Evolutionary conservation across 352 stramenopile genomes (phyloP).

Genomic region (Phytophthora agathidicida): DNA sequence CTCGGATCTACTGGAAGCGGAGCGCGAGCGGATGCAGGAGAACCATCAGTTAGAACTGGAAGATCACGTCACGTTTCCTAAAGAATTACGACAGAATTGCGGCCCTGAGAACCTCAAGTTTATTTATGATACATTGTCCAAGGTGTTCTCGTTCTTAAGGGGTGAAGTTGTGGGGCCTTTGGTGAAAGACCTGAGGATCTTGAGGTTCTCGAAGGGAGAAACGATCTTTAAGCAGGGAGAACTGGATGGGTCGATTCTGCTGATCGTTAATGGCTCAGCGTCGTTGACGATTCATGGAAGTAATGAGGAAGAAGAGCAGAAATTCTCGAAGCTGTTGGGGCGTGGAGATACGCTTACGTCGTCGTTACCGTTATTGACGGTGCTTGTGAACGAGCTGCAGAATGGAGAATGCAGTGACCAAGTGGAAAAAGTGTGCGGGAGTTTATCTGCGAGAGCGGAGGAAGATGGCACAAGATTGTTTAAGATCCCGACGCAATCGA

Average conservation of each 20-base stretch:
- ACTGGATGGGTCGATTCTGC: slow-evolving; percentile 80
- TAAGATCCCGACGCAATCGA: slow-evolving; percentile 56
- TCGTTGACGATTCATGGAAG: slow-evolving; percentile 68
- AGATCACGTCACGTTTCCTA: slow-evolving; percentile 73
- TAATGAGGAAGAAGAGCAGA: slow-evolving; percentile 30
- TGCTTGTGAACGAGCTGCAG: slow-evolving; percentile 54
- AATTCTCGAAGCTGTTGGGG: slow-evolving; percentile 58
- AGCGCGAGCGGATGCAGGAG: slow-evolving; percentile 68
- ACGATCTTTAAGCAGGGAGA: slow-evolving; percentile 61
- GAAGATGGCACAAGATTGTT: slow-evolving; percentile 67
- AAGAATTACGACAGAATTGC: slow-evolving; percentile 60
- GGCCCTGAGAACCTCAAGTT: slow-evolving; percentile 78
- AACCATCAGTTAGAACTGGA: slow-evolving; percentile 65
- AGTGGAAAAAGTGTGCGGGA: slow-evolving; percentile 58
- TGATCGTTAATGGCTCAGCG: slow-evolving; percentile 67
- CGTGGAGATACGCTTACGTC: slow-evolving; percentile 78
- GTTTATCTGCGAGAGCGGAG: slow-evolving; percentile 55
- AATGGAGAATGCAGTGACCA: slow-evolving; percentile 24
- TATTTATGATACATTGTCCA: slow-evolving; percentile 80
- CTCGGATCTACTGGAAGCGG: slow-evolving; percentile 64
- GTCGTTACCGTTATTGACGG: slow-evolving; percentile 66
- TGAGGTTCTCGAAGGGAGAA: slow-evolving; percentile 51
- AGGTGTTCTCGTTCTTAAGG: slow-evolving; percentile 81
- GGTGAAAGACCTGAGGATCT: slow-evolving; percentile 63
- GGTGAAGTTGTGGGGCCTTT: slow-evolving; percentile 71